phyloP scores from a whole-genome alignment of 2,329 filamentous ascomycete species.

The Septoria linicola region DNA sequence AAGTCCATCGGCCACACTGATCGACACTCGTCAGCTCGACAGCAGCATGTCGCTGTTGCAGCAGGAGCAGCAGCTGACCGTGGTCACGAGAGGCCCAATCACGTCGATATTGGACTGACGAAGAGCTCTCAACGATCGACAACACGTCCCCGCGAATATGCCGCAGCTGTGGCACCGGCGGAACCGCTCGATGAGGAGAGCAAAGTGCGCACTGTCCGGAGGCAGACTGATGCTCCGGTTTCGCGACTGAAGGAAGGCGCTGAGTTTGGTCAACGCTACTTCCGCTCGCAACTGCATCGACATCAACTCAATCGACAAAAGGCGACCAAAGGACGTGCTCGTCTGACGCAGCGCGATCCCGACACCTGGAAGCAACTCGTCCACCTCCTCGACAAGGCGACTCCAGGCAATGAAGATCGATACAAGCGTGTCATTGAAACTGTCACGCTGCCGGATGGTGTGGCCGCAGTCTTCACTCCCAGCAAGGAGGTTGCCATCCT shows the following conservation, averaged over 20 bases:
- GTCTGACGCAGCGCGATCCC: conserved; percentile 14
- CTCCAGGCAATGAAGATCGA: conserved; percentile 9
- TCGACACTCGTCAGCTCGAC: too few species aligned
- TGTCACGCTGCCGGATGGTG: conserved; percentile 25
- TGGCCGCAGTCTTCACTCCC: conserved; percentile 23
- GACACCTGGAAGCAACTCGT: conserved; percentile 22
- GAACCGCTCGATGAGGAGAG: too few species aligned
- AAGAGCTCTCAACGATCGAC: too few species aligned
- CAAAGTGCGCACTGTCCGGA: too few species aligned
- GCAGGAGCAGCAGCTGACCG: too few species aligned
- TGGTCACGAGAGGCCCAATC: too few species aligned
- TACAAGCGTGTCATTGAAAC: conserved; percentile 27
- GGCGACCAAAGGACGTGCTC: neutral
- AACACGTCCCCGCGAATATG: too few species aligned
- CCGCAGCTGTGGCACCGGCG: too few species aligned
- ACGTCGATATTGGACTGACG: too few species aligned
- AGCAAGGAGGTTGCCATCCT: conserved; percentile 25
- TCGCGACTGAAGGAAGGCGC: neutral
- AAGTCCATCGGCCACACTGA: conserved; percentile 22
- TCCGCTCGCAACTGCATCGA: neutral
- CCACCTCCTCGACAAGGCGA: conserved; percentile 22
- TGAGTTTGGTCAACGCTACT: conserved; percentile 2
- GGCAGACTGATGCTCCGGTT: neutral
- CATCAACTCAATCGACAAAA: neutral
- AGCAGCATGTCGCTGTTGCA: too few species aligned